phyloP scores from a whole-genome alignment of 805 yeast genomes.

The Diddensiella santjacobensis region DNA sequence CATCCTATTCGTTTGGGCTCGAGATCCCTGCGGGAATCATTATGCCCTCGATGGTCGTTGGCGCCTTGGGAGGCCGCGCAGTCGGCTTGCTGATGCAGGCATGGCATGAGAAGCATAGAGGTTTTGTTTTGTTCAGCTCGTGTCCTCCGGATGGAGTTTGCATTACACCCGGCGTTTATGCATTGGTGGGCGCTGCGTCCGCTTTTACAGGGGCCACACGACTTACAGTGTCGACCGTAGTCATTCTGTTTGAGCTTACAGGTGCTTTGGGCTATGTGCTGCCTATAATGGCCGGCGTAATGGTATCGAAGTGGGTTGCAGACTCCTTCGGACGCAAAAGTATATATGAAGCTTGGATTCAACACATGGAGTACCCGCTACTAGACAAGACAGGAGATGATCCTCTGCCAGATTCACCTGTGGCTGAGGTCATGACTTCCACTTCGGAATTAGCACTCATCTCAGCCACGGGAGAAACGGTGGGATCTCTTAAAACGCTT shows the following conservation, averaged over 20 bases:
- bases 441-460: constrained; percentile 31
- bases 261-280: constrained; percentile 82
- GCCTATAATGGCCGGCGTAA: constrained; percentile 82
- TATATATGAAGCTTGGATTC: constrained; percentile 60
- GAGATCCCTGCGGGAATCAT: constrained; percentile 92
- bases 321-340: constrained; percentile 55
- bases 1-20: constrained; percentile 67
- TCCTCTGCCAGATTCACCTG: constrained; percentile 39
- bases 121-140: constrained; percentile 32
- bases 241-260: constrained; percentile 75
- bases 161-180: constrained; percentile 82
- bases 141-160: constrained; percentile 50
- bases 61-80: constrained; percentile 90
- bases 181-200: constrained; percentile 84
- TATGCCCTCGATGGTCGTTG: constrained; percentile 96
- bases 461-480: constrained; percentile 22
- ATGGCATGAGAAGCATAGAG: constrained; percentile 38
- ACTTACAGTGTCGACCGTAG: constrained; percentile 75
- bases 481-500: constrained; percentile 30
- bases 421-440: constrained; percentile 37
- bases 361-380: constrained; percentile 39
- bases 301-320: constrained; percentile 67
- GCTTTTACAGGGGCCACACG: constrained; percentile 78
- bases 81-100: constrained; percentile 69
- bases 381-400: constrained; percentile 37